Conservation (phyloP, 768 basidiomycete species). For the Macrocybe gigantea region DNA sequence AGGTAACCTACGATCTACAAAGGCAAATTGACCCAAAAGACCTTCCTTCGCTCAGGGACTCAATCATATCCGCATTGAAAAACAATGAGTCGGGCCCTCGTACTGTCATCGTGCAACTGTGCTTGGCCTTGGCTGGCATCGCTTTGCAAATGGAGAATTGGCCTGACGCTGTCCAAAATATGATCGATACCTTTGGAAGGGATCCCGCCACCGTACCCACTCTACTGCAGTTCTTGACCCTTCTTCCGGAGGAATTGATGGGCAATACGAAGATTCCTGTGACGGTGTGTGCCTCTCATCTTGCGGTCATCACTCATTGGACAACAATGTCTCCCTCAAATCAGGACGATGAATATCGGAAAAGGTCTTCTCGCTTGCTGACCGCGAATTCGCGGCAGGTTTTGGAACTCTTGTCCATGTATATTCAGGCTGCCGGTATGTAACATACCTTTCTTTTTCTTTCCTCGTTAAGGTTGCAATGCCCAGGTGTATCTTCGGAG, state of each 20-base stretch:
- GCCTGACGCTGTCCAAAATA: slow-evolving; percentile 70
- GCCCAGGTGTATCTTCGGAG: slow-evolving; percentile 68
- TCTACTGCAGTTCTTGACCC: slow-evolving; percentile 82
- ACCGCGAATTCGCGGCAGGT: slow-evolving; percentile 67
- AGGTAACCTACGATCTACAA: slow-evolving; percentile 94
- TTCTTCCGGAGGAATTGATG: slow-evolving; percentile 85
- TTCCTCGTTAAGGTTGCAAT: neutral
- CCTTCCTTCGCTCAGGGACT: slow-evolving; percentile 78
- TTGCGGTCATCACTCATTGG: neutral
- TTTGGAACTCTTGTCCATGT: slow-evolving; percentile 77
- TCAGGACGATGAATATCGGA: slow-evolving; percentile 73
- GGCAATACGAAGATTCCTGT: slow-evolving; percentile 84
- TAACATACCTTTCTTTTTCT: slow-evolving; percentile 1
- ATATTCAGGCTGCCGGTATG: slow-evolving; percentile 83
- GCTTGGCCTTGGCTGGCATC: slow-evolving; percentile 83
- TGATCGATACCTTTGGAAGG: slow-evolving; percentile 83
- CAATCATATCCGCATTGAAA: slow-evolving; percentile 72
- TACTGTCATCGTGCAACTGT: slow-evolving; percentile 84
- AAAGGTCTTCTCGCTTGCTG: slow-evolving; percentile 55
- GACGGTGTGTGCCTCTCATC: slow-evolving; percentile 51
- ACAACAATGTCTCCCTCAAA: slow-evolving; percentile 3
- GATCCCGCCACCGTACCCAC: slow-evolving; percentile 80
- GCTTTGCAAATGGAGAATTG: slow-evolving; percentile 87
- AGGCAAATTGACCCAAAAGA: slow-evolving; percentile 70
- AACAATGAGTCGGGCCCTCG: slow-evolving; percentile 72